Percentiles rank a stretch among this genome's conserved stretches.
These are phyloP conservation scores for Thermomucor indicae-seudaticae DNA, from an alignment of 371 early-diverging fungal species.

Conservation along the genomic window DNA sequence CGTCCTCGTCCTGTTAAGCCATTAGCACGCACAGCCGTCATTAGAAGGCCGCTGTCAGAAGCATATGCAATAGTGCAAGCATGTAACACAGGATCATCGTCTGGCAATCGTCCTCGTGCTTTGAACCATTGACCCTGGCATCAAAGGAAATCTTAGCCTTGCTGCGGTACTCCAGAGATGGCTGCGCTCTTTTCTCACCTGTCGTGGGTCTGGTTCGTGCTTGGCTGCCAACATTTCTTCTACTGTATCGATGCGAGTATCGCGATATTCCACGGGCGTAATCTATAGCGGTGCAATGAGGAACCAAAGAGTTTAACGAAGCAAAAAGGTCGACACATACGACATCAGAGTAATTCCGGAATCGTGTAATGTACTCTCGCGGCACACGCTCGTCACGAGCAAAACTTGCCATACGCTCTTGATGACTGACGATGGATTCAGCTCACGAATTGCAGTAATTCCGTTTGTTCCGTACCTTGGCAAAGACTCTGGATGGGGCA, in stretches of 20 bases:
- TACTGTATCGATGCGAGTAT: constrained; percentile 9
- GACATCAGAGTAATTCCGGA: too few relatives aligned
- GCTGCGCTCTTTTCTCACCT: background rate
- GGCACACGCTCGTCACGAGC: too few relatives aligned
- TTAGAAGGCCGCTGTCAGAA: constrained; percentile 60
- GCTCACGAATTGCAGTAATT: too few relatives aligned
- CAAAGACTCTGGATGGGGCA: constrained; percentile 20
- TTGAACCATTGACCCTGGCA: constrained; percentile 65
- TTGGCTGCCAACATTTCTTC: constrained; percentile 7
- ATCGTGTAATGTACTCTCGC: too few relatives aligned
- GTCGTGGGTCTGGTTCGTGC: constrained; percentile 1
- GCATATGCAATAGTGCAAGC: constrained; percentile 55
- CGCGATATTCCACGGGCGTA: constrained; percentile 31
- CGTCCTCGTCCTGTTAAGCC: constrained; percentile 39
- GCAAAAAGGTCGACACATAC: too few relatives aligned
- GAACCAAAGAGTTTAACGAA: too few relatives aligned
- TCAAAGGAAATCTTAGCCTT: background rate
- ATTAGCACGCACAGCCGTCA: constrained; percentile 57
- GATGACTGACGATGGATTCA: too few relatives aligned
- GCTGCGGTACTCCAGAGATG: background rate
- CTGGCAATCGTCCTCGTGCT: constrained; percentile 56
- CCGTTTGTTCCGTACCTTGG: constrained; percentile 17
- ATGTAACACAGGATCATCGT: constrained; percentile 58
- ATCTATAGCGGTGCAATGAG: constrained; percentile 1
- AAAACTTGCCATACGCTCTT: too few relatives aligned